These are phyloP conservation scores for Russula emetica DNA, from an alignment of 768 basidiomycete species.

Conservation along the genomic window DNA sequence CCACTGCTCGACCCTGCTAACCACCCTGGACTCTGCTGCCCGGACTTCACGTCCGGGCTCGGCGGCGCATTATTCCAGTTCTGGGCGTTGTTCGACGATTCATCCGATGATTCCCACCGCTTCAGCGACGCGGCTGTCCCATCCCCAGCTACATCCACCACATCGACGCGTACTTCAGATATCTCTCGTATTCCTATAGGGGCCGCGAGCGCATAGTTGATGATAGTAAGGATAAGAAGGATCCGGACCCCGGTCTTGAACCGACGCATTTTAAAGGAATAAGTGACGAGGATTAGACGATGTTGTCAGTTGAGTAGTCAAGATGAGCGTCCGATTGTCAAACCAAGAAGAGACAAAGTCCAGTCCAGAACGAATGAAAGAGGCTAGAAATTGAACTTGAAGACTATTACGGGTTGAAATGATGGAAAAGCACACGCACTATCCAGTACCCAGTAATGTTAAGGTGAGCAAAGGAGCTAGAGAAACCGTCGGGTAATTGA, in stretches of 20 bases:
- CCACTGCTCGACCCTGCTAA: no score
- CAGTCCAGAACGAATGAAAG: neutral
- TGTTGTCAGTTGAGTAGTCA: neutral
- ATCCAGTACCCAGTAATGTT: conserved; percentile 13
- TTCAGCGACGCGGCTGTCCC: neutral
- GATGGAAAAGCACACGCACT: neutral
- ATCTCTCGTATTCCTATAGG: neutral
- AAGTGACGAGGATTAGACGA: neutral
- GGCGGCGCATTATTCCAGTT: no score
- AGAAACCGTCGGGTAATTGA: no score
- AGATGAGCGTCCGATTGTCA: neutral
- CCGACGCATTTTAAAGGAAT: conserved; percentile 3
- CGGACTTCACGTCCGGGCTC: no score
- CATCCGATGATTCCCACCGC: neutral
- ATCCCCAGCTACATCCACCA: neutral
- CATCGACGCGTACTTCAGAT: neutral
- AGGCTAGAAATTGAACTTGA: neutral
- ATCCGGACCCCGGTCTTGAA: neutral
- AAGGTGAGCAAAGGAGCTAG: conserved; percentile 3
- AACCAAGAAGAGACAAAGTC: neutral
- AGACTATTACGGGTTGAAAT: neutral
- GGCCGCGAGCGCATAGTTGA: neutral
- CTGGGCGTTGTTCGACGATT: no score
- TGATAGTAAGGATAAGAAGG: neutral
- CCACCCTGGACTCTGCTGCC: no score